phyloP scores from a whole-genome alignment of 2,329 filamentous ascomycete genomes.

The Pseudopithomyces maydicus region DNA sequence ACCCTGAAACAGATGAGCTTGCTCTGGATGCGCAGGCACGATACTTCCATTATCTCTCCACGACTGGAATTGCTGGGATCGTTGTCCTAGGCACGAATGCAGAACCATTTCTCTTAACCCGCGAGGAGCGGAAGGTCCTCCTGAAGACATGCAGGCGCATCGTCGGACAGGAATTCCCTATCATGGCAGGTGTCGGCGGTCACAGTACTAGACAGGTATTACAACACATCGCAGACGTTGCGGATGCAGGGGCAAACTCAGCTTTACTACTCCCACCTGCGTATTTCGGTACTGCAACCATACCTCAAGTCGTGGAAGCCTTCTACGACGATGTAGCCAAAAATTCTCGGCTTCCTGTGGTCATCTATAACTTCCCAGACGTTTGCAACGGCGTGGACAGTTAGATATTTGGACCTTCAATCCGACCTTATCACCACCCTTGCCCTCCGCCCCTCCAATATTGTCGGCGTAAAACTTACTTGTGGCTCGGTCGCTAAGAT shows the following conservation, averaged over 20 bases:
- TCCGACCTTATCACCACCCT: slow-evolving; percentile 66
- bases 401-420: no score
- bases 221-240: slow-evolving; percentile 46
- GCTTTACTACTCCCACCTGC: slow-evolving; percentile 48
- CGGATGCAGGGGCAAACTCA: slow-evolving; percentile 45
- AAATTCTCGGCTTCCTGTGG: slow-evolving; percentile 63
- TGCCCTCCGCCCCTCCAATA: slow-evolving; percentile 61
- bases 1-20: slow-evolving; percentile 42
- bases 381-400: slow-evolving; percentile 68
- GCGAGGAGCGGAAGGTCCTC: slow-evolving; percentile 46
- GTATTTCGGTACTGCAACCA: slow-evolving; percentile 51
- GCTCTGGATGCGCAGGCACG: slow-evolving; percentile 45
- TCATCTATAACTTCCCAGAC: slow-evolving; percentile 74
- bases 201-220: slow-evolving; percentile 49
- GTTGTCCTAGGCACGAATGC: slow-evolving; percentile 50
- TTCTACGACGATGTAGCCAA: slow-evolving; percentile 58
- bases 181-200: slow-evolving; percentile 49
- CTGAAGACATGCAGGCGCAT: slow-evolving; percentile 44
- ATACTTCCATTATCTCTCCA: slow-evolving; percentile 49
- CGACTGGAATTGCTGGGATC: slow-evolving; percentile 48
- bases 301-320: slow-evolving; percentile 43
- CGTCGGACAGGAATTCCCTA: slow-evolving; percentile 43
- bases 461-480: slow-evolving; percentile 71
- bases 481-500: slow-evolving; percentile 74
- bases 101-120: slow-evolving; percentile 50